Conservation (phyloP, 2,329 filamentous ascomycete genomes). For the Cytospora piceae region DNA sequence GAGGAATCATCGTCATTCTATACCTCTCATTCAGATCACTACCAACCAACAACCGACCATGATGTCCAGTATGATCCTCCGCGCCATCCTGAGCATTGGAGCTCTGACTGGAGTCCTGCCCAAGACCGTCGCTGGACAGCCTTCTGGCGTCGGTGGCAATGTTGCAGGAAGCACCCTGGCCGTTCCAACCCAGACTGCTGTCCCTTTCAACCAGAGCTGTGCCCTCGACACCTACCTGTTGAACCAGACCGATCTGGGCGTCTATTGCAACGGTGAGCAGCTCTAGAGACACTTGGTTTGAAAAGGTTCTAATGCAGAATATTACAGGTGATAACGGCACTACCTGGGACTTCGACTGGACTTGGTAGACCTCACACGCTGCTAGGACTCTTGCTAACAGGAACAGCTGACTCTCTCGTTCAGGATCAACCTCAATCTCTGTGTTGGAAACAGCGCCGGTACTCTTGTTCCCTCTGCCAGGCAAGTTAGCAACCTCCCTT, state of each 20-base stretch:
- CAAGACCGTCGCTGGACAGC: not conserved
- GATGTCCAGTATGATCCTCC: not conserved
- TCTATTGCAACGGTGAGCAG: constrained; percentile 43
- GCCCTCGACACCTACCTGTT: constrained; percentile 43
- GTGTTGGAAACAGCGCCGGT: constrained; percentile 37
- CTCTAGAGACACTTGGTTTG: not conserved
- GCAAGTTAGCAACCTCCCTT: not conserved
- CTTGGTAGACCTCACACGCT: constrained; percentile 38
- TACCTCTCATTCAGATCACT: not conserved
- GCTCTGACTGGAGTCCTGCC: not conserved
- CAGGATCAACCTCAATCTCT: constrained; percentile 44
- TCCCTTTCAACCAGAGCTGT: constrained; percentile 37
- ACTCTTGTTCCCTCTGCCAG: constrained; percentile 29
- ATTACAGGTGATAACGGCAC: constrained; percentile 38
- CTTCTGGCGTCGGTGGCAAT: constrained; percentile 14
- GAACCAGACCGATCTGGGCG: constrained; percentile 40
- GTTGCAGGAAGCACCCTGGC: constrained; percentile 12
- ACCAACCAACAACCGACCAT: not conserved
- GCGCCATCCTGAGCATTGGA: not conserved
- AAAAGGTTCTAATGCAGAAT: not conserved
- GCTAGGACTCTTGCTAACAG: not conserved
- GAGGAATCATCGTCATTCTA: not conserved
- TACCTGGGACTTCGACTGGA: constrained; percentile 45
- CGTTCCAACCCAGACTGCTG: constrained; percentile 11
- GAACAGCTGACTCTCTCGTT: constrained; percentile 8